Base-by-base conservation (phyloP, 257 asterid genomes). In the Solanum chilense region DNA sequence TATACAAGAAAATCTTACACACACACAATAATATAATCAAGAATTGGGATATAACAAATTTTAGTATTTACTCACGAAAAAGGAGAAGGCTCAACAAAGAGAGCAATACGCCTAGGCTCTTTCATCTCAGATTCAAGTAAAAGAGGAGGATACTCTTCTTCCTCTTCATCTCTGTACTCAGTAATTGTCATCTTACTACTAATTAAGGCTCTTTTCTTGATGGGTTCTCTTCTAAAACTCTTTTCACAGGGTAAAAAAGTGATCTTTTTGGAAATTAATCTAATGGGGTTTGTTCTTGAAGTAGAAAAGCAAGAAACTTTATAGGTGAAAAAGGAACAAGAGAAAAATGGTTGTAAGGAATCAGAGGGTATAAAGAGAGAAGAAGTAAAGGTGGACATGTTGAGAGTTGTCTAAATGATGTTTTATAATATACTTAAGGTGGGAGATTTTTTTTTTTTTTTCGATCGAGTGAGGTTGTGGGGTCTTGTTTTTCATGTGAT, bases 81-180 rank as follows among this genome's bases (percentile, higher is more conserved):
- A 77, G 99, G 99, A 85, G 99, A 97, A 23, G 99, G 99, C 93
- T 97, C 99, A 85, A 97, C 98, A 88, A 96, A 97, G 56, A 97
- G 96, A 89, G 95, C 99, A 90, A 97, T 96, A 83, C 99, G 98
- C 90, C 94, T 91, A 31, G 99, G 98, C 86, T 39, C 86, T 93
- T 66, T 88, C 85, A 89, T 88, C 91, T 94, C 98, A 75, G 92
- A 86, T 41, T 92, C 98, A 89, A 96, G 87, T 89, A 89, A 70
- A 37, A 92, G 93, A 74, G 97, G 95, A 60, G 96, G 91, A 21
- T 76, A 89, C 52, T 93, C 91, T 41, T 92, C 91, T 39, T 92
- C 96, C 13, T 90, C 92, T 80, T 91, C 97, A 29, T 71, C 87
- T 73, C 78, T 87, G 47, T 73, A 78, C 85, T 94, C 98, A 45